Evolutionary conservation across 2,329 filamentous ascomycete genomes (phyloP), one percentile per base, ranked within the genome.

Genomic region (Fusarium sterilihyphosum): DNA sequence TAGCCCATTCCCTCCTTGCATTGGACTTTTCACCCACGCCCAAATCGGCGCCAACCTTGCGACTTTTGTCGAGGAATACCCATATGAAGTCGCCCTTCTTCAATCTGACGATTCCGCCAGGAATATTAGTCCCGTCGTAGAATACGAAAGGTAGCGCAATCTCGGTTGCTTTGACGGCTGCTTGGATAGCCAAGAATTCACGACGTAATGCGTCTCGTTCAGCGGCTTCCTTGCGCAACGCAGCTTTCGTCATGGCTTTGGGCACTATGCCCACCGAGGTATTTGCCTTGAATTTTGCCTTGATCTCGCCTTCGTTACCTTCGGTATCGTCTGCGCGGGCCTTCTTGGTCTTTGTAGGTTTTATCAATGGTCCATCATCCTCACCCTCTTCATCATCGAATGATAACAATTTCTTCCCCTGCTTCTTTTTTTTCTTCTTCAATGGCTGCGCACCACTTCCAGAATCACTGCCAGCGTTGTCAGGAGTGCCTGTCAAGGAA

Each of bases 111-210:
- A 89, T 89, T 3, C 96, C 95, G 22, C 95, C 94, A 0, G 95
- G 93, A 17, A 93, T 93, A 81, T 97, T 96, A 29, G 94, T 94
- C 22, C 96, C 96, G 77, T 98, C 96, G 84, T 98, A 98, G 81
- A 98, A 98, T 8, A 98, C 94, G 82, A 98, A 99, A 0, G 96
- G 96, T 38, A 99, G 92, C 22, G 93, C 88, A 62, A 99, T 93
- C 79, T 98, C 95, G 14, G 95, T 95, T 26, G 91, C 90, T 84
- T 97, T 98, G 74, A 98, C 93, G 1, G 92, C 90, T 71, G 97
- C 94, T 81, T 98, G 96, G 67, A 96, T 89, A 16, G 86, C 86
- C 52, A 97, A 82, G 78, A 98, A 99, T 79, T 98, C 96, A 31
- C 92, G 91, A 44, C 94, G 90, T 47, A 98, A 83, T 0, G 94